Evolutionary conservation across 1,284 basidiomycete species (phyloP).

Genomic region (Apiotrichum veenhuisii): DNA sequence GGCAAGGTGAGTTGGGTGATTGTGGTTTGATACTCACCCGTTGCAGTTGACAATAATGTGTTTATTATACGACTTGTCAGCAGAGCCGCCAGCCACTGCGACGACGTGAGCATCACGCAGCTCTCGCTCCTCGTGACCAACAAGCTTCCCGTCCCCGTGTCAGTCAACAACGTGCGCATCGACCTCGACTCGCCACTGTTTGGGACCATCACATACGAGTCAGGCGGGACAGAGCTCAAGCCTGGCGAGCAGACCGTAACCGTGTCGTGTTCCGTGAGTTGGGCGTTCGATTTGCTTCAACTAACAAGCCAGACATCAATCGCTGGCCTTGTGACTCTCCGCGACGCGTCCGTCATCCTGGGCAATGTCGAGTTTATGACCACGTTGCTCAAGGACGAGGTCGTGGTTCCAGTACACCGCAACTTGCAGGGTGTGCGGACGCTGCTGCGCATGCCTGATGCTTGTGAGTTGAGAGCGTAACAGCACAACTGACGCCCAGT

Average conservation of each 20-base stretch:
- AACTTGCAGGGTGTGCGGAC: conserved; percentile 23
- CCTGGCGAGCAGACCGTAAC: conserved; percentile 35
- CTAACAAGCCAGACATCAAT: conserved; percentile 29
- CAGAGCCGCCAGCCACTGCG: conserved; percentile 18
- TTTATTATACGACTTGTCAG: conserved; percentile 15
- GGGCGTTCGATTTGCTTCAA: not conserved
- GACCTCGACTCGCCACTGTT: conserved; percentile 29
- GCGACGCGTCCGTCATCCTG: conserved; percentile 21
- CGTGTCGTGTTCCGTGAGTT: conserved; percentile 35
- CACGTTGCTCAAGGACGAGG: conserved; percentile 14
- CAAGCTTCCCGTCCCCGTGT: conserved; percentile 25
- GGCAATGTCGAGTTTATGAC: conserved; percentile 23
- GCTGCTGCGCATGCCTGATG: conserved; percentile 34
- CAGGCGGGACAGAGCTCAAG: conserved; percentile 19
- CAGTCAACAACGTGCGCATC: conserved; percentile 28
- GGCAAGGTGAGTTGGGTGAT: conserved; percentile 17
- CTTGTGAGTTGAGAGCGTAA: conserved; percentile 23
- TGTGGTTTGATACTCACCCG: not conserved
- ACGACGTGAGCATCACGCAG: conserved; percentile 26
- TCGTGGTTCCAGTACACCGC: conserved; percentile 20
- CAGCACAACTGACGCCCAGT: conserved; percentile 24
- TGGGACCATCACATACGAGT: conserved; percentile 32
- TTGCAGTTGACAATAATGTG: conserved; percentile 3
- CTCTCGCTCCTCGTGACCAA: conserved; percentile 34
- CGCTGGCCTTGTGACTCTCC: conserved; percentile 24